Evolutionary conservation across 306 rosid genomes (phyloP).

Genomic region (Fragaria vesca): DNA sequence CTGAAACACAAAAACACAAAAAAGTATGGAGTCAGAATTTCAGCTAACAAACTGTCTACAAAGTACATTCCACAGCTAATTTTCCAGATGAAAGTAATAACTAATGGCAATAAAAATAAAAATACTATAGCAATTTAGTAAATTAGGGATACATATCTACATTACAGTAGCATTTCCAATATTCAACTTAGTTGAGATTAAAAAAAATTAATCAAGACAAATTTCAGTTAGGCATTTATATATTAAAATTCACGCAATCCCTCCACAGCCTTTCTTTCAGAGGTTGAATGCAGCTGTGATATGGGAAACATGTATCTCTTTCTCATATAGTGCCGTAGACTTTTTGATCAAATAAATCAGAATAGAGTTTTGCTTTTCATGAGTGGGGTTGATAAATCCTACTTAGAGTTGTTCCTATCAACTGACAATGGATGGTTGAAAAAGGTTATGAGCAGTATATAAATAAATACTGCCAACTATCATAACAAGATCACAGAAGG

Average conservation of each 20-base stretch:
- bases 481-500: conserved; percentile 1
- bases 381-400: background rate
- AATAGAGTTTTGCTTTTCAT: background rate
- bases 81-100: background rate
- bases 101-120: background rate
- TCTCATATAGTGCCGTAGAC: background rate
- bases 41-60: background rate
- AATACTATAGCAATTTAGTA: background rate
- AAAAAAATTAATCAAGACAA: background rate
- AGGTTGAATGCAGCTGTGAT: background rate
- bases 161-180: background rate
- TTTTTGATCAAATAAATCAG: background rate
- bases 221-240: background rate
- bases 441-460: background rate
- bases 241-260: background rate
- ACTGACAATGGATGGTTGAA: background rate
- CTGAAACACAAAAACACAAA: conserved; percentile 45
- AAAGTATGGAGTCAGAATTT: background rate
- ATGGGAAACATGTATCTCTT: background rate
- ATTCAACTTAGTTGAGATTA: background rate
- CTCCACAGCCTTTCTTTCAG: background rate
- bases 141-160: background rate
- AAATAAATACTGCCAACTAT: background rate
- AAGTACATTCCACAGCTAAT: background rate
- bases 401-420: background rate